phyloP scores from a whole-genome alignment of 2,329 filamentous ascomycete genomes.

The Coniochaeta sp. region DNA sequence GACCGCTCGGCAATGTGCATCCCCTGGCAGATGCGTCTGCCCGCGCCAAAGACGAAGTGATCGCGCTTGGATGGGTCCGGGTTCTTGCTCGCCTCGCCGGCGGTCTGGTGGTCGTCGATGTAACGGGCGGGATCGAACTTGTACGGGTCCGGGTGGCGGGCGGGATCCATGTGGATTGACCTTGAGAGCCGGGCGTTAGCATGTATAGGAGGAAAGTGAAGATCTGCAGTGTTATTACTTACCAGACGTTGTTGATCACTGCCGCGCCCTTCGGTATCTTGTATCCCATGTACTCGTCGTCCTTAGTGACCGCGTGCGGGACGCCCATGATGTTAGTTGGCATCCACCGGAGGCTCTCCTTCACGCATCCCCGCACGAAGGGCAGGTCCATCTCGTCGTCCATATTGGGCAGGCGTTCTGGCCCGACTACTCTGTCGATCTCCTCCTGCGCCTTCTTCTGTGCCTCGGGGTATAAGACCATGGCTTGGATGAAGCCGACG shows the following conservation, averaged over 20 bases:
- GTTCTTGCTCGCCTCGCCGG: slow-evolving; percentile 9
- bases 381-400: slow-evolving; percentile 18
- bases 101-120: slow-evolving; percentile 11
- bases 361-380: slow-evolving; percentile 15
- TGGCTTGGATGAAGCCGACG: slow-evolving; percentile 33
- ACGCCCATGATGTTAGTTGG: slow-evolving; percentile 26
- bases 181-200: not conserved
- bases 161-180: slow-evolving; percentile 34
- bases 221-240: slow-evolving; percentile 32
- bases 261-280: slow-evolving; percentile 34
- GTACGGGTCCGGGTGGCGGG: slow-evolving; percentile 27
- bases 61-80: slow-evolving; percentile 28
- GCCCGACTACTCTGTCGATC: slow-evolving; percentile 29
- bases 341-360: slow-evolving; percentile 33
- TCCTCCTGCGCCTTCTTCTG: slow-evolving; percentile 28
- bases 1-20: slow-evolving; percentile 41
- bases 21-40: slow-evolving; percentile 48
- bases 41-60: slow-evolving; percentile 45
- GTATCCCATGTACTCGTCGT: slow-evolving; percentile 32
- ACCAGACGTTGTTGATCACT: slow-evolving; percentile 35
- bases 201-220: not conserved
- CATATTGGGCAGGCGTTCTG: slow-evolving; percentile 24
- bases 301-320: slow-evolving; percentile 30
- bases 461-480: slow-evolving; percentile 30
- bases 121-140: slow-evolving; percentile 32